A percentile compares a stretch with the other conserved stretches of the same genome.
These are phyloP conservation scores for Boletus semigastroideus DNA, from an alignment of 1,284 basidiomycete species.

Conservation along the genomic window DNA sequence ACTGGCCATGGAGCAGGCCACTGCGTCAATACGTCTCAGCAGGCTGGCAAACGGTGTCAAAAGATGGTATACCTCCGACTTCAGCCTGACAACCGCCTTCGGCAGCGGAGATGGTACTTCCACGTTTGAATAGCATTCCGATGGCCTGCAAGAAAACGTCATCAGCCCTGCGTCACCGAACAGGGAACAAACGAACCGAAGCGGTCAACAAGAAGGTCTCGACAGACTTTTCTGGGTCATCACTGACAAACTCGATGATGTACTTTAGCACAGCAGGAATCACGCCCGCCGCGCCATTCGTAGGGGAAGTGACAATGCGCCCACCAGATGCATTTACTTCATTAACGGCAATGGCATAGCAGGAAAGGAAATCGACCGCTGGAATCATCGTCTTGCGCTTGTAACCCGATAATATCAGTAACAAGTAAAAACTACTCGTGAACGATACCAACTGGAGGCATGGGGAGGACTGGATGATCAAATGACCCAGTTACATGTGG, in stretches of 20 bases:
- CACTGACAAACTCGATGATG: slow-evolving; percentile 86
- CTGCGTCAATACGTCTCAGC: slow-evolving; percentile 37
- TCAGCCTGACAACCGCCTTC: slow-evolving; percentile 91
- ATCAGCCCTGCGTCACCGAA: slow-evolving; percentile 1
- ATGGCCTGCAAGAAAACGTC: slow-evolving; percentile 57
- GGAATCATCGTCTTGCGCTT: slow-evolving; percentile 85
- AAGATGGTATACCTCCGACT: slow-evolving; percentile 62
- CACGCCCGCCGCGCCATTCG: slow-evolving; percentile 86
- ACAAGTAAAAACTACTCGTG: neutral
- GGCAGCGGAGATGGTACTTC: slow-evolving; percentile 94
- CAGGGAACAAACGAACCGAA: slow-evolving; percentile 46
- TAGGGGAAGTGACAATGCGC: slow-evolving; percentile 92
- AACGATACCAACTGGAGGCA: slow-evolving; percentile 65
- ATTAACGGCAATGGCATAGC: slow-evolving; percentile 90
- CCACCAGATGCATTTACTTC: slow-evolving; percentile 92
- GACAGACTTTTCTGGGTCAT: slow-evolving; percentile 84
- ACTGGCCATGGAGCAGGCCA: slow-evolving; percentile 89
- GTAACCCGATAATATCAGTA: slow-evolving; percentile 10
- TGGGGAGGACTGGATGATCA: slow-evolving; percentile 80
- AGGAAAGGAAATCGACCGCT: slow-evolving; percentile 91
- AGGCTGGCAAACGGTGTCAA: neutral
- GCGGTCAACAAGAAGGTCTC: slow-evolving; percentile 87
- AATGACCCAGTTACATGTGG: slow-evolving; percentile 73
- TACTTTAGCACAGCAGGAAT: slow-evolving; percentile 92
- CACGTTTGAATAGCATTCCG: slow-evolving; percentile 97